Evolutionary conservation across 1,284 basidiomycete species (phyloP).

Genomic region (Peniophora sp.): DNA sequence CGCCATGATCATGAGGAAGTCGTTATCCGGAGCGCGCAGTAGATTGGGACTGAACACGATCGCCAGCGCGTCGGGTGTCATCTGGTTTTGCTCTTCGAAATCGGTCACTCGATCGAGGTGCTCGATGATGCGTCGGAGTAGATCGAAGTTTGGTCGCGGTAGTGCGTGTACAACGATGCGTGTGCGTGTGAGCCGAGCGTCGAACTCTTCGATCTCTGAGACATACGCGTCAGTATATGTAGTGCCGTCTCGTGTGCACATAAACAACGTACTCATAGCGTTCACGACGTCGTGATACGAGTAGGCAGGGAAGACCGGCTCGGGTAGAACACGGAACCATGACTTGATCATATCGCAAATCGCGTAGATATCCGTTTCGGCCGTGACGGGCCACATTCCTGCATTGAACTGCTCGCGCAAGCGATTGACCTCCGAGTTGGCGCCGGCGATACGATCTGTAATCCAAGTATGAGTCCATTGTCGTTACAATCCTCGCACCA

Average conservation of each 20-base stretch:
- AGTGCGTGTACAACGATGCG: conserved; percentile 60
- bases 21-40: conserved; percentile 60
- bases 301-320: conserved; percentile 65
- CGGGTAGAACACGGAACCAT: conserved; percentile 76
- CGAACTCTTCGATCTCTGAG: conserved; percentile 58
- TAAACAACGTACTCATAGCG: conserved; percentile 63
- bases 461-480: too few relatives aligned
- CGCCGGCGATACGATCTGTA: conserved; percentile 76
- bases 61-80: conserved; percentile 75
- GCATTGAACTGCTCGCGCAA: conserved; percentile 69
- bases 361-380: conserved; percentile 66
- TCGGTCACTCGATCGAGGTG: conserved; percentile 85
- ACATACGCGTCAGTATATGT: background rate
- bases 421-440: conserved; percentile 56
- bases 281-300: conserved; percentile 62
- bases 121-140: conserved; percentile 67
- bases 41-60: conserved; percentile 81
- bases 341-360: conserved; percentile 76
- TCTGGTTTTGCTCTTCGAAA: conserved; percentile 78
- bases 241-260: too few relatives aligned
- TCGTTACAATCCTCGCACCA: too few relatives aligned
- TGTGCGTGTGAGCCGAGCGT: conserved; percentile 55
- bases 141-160: conserved; percentile 64
- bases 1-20: conserved; percentile 64
- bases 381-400: conserved; percentile 55